These are phyloP conservation scores for Penicillium roqueforti DNA, from an alignment of 495 filamentous ascomycete genomes.

Conservation along the genomic window DNA sequence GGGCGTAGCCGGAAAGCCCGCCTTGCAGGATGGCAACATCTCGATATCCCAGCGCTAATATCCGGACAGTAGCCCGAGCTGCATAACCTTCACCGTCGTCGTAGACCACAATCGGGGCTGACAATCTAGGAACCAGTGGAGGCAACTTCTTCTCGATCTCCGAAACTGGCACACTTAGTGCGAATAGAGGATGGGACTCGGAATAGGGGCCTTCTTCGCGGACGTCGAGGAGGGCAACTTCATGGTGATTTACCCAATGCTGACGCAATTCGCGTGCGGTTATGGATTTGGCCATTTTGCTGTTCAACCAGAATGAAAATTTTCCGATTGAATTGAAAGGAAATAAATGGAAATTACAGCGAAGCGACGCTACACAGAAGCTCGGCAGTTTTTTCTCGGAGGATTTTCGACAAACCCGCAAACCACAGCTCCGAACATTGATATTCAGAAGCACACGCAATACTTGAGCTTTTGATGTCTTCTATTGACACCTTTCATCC, in stretches of 20 bases:
- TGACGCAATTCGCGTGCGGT: conserved; percentile 13
- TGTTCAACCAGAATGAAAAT: neutral
- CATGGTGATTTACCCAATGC: conserved; percentile 15
- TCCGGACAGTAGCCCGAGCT: conserved; percentile 13
- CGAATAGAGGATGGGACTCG: conserved; percentile 20
- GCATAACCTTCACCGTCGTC: conserved; percentile 22
- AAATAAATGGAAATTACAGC: neutral
- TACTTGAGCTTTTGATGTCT: too few species aligned
- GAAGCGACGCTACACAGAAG: too few species aligned
- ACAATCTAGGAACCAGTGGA: conserved; percentile 13
- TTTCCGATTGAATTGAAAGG: neutral
- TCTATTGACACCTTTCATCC: too few species aligned
- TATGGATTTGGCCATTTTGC: conserved; percentile 14
- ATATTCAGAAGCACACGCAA: neutral
- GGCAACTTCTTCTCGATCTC: conserved; percentile 22
- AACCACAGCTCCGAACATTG: neutral
- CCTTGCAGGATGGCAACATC: conserved; percentile 21
- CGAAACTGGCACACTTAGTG: conserved; percentile 22
- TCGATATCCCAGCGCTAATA: conserved; percentile 16
- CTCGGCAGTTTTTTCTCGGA: conserved; percentile 13
- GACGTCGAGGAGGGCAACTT: conserved; percentile 23
- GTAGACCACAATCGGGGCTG: conserved; percentile 20
- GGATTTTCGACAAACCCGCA: conserved; percentile 3
- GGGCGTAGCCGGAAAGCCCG: conserved; percentile 18
- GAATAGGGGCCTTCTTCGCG: conserved; percentile 27